A percentile compares a stretch with the other conserved stretches of the same genome.
Evolutionary conservation across 2,329 filamentous ascomycete species (phyloP).

Genomic region (Paracorniculantispora psalliotae): DNA sequence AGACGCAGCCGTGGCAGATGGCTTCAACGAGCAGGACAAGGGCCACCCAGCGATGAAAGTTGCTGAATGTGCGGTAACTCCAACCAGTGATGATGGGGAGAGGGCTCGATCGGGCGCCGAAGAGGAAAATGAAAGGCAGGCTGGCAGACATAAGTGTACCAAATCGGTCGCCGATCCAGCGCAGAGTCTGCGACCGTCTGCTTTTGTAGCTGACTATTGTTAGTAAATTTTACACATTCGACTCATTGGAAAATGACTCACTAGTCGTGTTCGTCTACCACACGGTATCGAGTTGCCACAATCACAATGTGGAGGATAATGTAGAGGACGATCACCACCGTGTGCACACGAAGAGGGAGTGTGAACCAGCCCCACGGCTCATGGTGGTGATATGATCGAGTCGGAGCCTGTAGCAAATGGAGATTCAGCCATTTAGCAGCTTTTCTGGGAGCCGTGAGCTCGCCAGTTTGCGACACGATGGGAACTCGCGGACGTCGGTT

Average conservation of each 20-base stretch:
- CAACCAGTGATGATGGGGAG: conserved; percentile 59
- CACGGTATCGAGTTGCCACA: conserved; percentile 25
- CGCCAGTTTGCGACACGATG: neutral
- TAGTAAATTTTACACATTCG: conserved; percentile 22
- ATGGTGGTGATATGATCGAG: conserved; percentile 16
- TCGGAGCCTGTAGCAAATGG: conserved; percentile 15
- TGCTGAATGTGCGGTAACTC: conserved; percentile 57
- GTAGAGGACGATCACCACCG: conserved; percentile 28
- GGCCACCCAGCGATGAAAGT: conserved; percentile 59
- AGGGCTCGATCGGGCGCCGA: conserved; percentile 57
- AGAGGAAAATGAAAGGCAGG: conserved; percentile 56
- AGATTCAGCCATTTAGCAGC: conserved; percentile 10
- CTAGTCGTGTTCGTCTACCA: conserved; percentile 29
- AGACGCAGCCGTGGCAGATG: conserved; percentile 41
- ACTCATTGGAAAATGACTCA: conserved; percentile 16
- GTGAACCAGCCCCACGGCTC: conserved; percentile 31
- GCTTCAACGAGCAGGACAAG: conserved; percentile 53
- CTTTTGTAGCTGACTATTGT: neutral
- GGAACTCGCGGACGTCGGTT: neutral
- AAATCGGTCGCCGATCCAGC: conserved; percentile 54
- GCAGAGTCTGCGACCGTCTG: conserved; percentile 27
- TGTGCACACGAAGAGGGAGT: conserved; percentile 31
- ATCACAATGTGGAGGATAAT: conserved; percentile 28
- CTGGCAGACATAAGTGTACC: conserved; percentile 55
- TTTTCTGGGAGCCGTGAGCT: neutral